Evolutionary conservation across 169 alveolate species (phyloP), one percentile per base, ranked within the genome.

Genomic region (Plasmodium berghei): DNA sequence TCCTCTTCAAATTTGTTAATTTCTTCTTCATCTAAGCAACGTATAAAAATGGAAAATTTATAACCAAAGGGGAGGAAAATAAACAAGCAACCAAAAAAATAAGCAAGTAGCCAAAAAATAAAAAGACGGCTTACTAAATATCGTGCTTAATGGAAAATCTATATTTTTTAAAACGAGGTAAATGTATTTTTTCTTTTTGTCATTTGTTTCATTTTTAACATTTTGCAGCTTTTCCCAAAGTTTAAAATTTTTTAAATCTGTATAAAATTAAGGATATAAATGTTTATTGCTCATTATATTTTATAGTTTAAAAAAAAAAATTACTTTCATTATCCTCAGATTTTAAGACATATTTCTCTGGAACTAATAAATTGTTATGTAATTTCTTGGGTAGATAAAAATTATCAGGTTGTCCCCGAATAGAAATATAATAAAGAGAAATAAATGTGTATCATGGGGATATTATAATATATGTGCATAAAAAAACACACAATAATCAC

Each of bases 211-310:
- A 54, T 54, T 64, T 80, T 80, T 80, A 80, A 80, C 46, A 8
- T 80, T 71, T 56, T 80, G 90, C 16, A 80, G 59, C 28, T 80
- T 80, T 58, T 80, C 67, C 90, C 90, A 80, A 16, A 80, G 62
- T 61, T 66, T 80, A 61, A 66, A 80, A 61, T 64, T 80, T 45
- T 80, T 80, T 55, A 80, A 55, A 58, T 80, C 90, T 80, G 40
- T 10, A 5, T 9, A 22, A 46, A 63, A 48, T 12, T 45, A 20
- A 73, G 54, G 48, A 46, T 26, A 46, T 14, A 24, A 46, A 34
- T 34, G 8, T 34, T 34, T 34, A 34, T 34, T 34, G 42, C 5
- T 5, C 42, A 34, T 34, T 34, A 34, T 34, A 34, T 4, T 34
- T 34, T 34, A 34, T 34, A 34, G 42, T 34, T 34, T 34, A 3